Conservation (phyloP, 1,284 basidiomycete genomes). For the Mycosarcoma mackinlayi region DNA sequence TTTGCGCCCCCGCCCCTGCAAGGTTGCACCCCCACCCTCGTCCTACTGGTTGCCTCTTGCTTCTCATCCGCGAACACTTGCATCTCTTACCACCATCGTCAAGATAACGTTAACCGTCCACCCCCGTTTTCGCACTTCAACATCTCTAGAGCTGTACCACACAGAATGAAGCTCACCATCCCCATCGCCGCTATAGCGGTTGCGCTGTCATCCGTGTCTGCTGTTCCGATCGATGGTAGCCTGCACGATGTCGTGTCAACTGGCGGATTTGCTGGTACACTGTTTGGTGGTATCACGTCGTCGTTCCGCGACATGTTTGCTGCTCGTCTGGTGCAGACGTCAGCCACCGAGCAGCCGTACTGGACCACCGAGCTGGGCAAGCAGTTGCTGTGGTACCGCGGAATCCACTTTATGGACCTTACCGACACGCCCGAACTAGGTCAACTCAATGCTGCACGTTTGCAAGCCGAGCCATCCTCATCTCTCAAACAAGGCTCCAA, state of each 20-base stretch:
- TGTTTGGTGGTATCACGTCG: conserved; percentile 18
- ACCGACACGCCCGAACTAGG: conserved; percentile 48
- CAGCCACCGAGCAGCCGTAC: conserved; percentile 37
- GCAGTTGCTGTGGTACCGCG: conserved; percentile 46
- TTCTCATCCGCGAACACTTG: conserved; percentile 1
- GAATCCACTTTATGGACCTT: conserved; percentile 60
- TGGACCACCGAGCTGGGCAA: conserved; percentile 63
- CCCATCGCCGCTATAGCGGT: conserved; percentile 22
- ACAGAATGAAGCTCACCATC: conserved; percentile 39
- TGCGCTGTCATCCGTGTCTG: conserved; percentile 15
- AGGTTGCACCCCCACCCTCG: too few species aligned
- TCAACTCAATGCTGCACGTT: conserved; percentile 19
- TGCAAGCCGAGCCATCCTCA: background rate
- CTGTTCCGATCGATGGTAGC: conserved; percentile 14
- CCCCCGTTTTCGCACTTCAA: background rate
- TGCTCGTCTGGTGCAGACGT: conserved; percentile 41
- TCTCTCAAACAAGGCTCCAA: conserved; percentile 4
- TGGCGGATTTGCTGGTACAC: conserved; percentile 21
- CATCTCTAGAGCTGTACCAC: too few species aligned
- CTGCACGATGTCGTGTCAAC: conserved; percentile 14
- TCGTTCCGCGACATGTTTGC: conserved; percentile 24
- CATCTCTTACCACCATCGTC: background rate
- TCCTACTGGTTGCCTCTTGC: too few species aligned
- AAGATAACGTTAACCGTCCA: background rate
- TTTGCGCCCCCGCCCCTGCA: conserved; percentile 14